Conservation (phyloP, 192 early-diverging fungal genomes). For the Coemansia sp. region DNA sequence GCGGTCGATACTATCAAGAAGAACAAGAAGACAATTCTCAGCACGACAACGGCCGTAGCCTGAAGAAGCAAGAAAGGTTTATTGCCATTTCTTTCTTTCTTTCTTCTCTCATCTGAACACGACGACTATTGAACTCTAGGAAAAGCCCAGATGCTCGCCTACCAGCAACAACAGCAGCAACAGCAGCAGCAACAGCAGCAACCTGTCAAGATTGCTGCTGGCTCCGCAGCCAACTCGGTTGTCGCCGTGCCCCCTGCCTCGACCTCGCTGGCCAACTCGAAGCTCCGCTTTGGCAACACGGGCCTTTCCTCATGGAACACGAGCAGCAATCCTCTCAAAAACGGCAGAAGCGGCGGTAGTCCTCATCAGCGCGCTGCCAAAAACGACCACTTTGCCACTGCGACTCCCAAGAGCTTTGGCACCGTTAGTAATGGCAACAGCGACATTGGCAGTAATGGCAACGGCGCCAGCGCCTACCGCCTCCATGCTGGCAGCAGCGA, state of each 20-base stretch:
- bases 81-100: conserved; percentile 2
- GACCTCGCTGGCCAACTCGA: conserved; percentile 30
- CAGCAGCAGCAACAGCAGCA: conserved; percentile 15
- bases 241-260: conserved; percentile 38
- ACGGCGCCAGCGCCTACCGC: conserved; percentile 16
- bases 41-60: background rate
- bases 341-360: conserved; percentile 6
- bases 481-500: conserved; percentile 24
- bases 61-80: conserved; percentile 5
- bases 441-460: conserved; percentile 1
- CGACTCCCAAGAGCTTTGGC: conserved; percentile 31
- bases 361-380: background rate
- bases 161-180: conserved; percentile 45
- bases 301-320: conserved; percentile 32
- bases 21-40: background rate
- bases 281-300: conserved; percentile 48
- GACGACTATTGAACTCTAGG: background rate
- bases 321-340: conserved; percentile 7
- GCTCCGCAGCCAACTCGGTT: conserved; percentile 15
- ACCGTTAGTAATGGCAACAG: background rate
- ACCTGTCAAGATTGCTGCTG: conserved; percentile 11
- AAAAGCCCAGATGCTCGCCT: conserved; percentile 36
- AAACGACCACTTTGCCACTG: conserved; percentile 8
- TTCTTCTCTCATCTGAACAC: conserved; percentile 1
- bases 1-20: background rate